Conservation (phyloP, 371 early-diverging fungal species). For the Mortierella sp. region DNA sequence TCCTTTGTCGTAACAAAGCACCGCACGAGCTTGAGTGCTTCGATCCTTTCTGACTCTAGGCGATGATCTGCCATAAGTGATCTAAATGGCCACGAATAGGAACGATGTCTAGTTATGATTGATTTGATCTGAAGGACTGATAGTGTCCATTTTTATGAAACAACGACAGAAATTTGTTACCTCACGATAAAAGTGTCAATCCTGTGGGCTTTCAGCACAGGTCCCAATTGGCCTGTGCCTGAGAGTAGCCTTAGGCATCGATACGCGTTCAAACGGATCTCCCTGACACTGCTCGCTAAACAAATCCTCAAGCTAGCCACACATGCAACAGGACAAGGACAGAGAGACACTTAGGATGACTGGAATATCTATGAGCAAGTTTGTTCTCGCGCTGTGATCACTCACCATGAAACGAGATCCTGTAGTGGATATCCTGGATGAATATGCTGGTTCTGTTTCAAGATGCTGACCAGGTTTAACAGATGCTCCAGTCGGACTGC, state of each 20-base stretch:
- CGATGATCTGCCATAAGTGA: slow-evolving; percentile 51
- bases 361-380: no score
- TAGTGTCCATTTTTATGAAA: background rate
- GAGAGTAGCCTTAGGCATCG: slow-evolving; percentile 47
- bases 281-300: slow-evolving; percentile 62
- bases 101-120: no score
- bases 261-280: slow-evolving; percentile 62
- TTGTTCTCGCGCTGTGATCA: background rate
- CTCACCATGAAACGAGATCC: slow-evolving; percentile 45
- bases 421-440: slow-evolving; percentile 50
- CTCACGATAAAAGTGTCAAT: slow-evolving; percentile 48
- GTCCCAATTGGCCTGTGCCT: slow-evolving; percentile 40
- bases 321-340: no score
- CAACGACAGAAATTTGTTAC: slow-evolving; percentile 15
- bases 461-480: slow-evolving; percentile 37
- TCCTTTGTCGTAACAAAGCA: slow-evolving; percentile 65
- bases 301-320: slow-evolving; percentile 63
- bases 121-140: no score
- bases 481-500: slow-evolving; percentile 44
- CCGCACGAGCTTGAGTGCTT: slow-evolving; percentile 78
- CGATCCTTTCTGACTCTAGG: slow-evolving; percentile 78
- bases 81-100: slow-evolving; percentile 2
- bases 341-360: no score
- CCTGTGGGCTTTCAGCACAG: slow-evolving; percentile 20
- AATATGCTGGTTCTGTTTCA: slow-evolving; percentile 44